These are phyloP conservation scores for Cadophora sp. DNA, from an alignment of 2,329 filamentous ascomycete genomes.

Conservation along the genomic window DNA sequence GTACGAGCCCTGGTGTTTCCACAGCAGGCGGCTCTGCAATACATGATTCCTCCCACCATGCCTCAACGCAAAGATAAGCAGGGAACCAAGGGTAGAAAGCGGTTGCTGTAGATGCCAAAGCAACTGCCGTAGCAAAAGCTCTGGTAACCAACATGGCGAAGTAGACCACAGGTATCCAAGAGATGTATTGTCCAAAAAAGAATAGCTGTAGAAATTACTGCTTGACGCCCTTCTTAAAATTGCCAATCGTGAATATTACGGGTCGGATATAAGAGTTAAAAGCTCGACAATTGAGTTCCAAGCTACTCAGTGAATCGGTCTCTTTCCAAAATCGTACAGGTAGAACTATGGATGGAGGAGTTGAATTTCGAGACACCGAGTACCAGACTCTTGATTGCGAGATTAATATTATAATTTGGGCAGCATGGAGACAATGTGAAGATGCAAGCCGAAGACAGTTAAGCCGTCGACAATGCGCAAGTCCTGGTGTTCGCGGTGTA, in stretches of 20 bases:
- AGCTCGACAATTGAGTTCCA: conserved; percentile 17
- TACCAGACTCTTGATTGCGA: conserved; percentile 36
- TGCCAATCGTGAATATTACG: not conserved
- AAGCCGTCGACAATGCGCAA: conserved; percentile 42
- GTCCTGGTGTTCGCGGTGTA: conserved; percentile 21
- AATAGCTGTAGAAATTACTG: not conserved
- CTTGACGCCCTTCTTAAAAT: not conserved
- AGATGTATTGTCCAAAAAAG: conserved; percentile 10
- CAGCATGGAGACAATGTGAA: conserved; percentile 28
- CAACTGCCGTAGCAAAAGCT: conserved; percentile 23
- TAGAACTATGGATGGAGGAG: conserved; percentile 11
- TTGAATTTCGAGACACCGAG: conserved; percentile 33
- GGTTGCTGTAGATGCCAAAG: conserved; percentile 30
- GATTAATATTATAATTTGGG: conserved; percentile 37
- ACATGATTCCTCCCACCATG: conserved; percentile 23
- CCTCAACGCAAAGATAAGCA: conserved; percentile 35
- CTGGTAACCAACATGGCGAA: conserved; percentile 34
- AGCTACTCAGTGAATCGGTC: conserved; percentile 19
- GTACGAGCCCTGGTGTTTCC: conserved; percentile 4
- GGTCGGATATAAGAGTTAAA: not conserved
- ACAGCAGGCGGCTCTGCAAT: conserved; percentile 12
- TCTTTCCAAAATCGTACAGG: conserved; percentile 8
- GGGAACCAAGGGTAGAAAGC: conserved; percentile 42
- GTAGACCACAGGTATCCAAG: not conserved
- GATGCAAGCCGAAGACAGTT: conserved; percentile 42